These are phyloP conservation scores for Fusarium staphyleae DNA, from an alignment of 2,329 filamentous ascomycete species.

Conservation along the genomic window DNA sequence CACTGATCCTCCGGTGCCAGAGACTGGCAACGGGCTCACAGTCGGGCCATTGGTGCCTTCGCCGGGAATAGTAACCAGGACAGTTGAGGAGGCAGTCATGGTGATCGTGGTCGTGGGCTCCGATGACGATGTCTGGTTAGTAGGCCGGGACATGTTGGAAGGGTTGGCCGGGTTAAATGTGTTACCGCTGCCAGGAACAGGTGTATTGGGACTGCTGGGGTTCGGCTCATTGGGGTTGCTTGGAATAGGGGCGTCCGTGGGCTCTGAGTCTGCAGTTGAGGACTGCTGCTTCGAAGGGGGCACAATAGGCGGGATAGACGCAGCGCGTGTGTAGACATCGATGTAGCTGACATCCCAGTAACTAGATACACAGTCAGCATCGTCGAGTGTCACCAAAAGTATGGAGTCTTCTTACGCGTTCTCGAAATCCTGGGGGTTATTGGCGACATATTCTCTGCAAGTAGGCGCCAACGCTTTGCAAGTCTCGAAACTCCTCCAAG, in stretches of 20 bases:
- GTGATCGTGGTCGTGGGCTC: slow-evolving; percentile 42
- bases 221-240: slow-evolving; percentile 1
- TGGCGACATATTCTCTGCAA: slow-evolving; percentile 56
- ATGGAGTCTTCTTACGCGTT: slow-evolving; percentile 44
- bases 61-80: slow-evolving; percentile 37
- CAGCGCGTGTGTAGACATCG: slow-evolving; percentile 51
- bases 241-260: neutral
- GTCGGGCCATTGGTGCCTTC: slow-evolving; percentile 18
- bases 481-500: slow-evolving; percentile 51
- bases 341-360: slow-evolving; percentile 64
- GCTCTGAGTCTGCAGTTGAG: neutral
- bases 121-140: neutral
- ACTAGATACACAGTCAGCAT: slow-evolving; percentile 26
- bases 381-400: neutral
- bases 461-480: slow-evolving; percentile 53
- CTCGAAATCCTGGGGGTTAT: slow-evolving; percentile 52
- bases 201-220: neutral
- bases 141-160: slow-evolving; percentile 1
- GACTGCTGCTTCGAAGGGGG: neutral
- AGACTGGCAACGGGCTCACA: slow-evolving; percentile 21
- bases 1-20: slow-evolving; percentile 20
- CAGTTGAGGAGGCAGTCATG: slow-evolving; percentile 37
- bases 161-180: slow-evolving; percentile 1
- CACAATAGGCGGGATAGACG: slow-evolving; percentile 8
- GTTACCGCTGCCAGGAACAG: neutral